Evolutionary conservation across 2,329 filamentous ascomycete genomes (phyloP).

Genomic region (Claviceps monticola): DNA sequence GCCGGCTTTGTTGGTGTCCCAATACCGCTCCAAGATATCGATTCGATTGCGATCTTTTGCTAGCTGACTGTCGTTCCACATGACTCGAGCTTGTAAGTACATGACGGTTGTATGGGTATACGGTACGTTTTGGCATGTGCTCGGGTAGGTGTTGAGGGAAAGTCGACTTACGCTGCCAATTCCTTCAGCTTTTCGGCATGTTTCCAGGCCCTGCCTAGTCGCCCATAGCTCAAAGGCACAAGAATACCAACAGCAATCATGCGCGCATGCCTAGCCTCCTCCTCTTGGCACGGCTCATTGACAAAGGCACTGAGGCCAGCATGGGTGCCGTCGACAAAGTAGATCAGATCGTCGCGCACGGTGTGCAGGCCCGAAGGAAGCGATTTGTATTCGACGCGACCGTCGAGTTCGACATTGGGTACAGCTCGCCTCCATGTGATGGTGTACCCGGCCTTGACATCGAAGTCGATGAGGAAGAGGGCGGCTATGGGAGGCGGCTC

Average conservation of each 20-base stretch:
- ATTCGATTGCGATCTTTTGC: conserved; percentile 51
- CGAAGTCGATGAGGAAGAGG: conserved; percentile 80
- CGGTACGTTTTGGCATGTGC: not conserved
- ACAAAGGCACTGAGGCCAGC: conserved; percentile 87
- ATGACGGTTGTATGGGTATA: not conserved
- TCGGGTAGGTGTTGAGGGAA: not conserved
- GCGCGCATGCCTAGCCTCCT: conserved; percentile 67
- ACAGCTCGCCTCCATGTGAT: conserved; percentile 74
- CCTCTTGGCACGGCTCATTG: conserved; percentile 66
- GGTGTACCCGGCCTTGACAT: conserved; percentile 83
- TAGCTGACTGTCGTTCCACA: conserved; percentile 31
- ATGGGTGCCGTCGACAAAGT: conserved; percentile 69
- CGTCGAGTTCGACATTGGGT: conserved; percentile 61
- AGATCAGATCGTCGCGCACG: conserved; percentile 76
- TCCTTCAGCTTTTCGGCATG: conserved; percentile 65
- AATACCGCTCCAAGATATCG: conserved; percentile 61
- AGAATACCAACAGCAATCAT: conserved; percentile 88
- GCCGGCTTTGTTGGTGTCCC: conserved; percentile 41
- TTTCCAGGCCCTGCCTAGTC: conserved; percentile 77
- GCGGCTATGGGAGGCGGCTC: conserved; percentile 43
- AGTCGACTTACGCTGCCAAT: conserved; percentile 49
- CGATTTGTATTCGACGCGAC: conserved; percentile 89
- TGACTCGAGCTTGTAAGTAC: not conserved
- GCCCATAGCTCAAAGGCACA: conserved; percentile 72
- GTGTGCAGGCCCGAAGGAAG: conserved; percentile 87